Evolutionary conservation across 164 flowering plant species (phyloP).

Genomic region (Sedum album): DNA sequence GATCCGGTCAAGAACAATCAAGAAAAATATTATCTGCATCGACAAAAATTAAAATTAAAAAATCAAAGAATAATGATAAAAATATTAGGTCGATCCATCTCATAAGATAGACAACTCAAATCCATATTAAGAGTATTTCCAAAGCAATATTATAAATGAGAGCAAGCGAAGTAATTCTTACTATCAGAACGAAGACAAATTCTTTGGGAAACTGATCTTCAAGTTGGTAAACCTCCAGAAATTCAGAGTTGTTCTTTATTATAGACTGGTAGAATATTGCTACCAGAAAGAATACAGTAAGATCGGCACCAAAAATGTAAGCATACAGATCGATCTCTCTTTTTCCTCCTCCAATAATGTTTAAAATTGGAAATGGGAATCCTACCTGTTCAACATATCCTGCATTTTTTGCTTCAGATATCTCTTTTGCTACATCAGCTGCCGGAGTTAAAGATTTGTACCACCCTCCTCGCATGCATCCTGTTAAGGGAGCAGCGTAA

Average conservation of each 20-base stretch:
- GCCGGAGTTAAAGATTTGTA: conserved; percentile 70
- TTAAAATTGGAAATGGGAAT: conserved; percentile 57
- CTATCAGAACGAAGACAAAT: conserved; percentile 69
- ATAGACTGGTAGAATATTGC: conserved; percentile 70
- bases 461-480: conserved; percentile 36
- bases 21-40: conserved; percentile 67
- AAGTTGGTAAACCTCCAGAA: conserved; percentile 82
- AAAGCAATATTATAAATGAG: neutral
- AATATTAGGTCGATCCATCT: neutral
- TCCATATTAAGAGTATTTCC: neutral
- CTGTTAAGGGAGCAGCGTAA: conserved; percentile 43
- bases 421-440: conserved; percentile 73
- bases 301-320: conserved; percentile 74
- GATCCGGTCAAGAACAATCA: conserved; percentile 80
- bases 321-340: conserved; percentile 81
- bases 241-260: conserved; percentile 59
- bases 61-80: neutral
- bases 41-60: neutral
- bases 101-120: neutral
- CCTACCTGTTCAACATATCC: conserved; percentile 47
- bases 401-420: conserved; percentile 30
- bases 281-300: conserved; percentile 75
- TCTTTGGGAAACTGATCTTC: conserved; percentile 92
- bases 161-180: conserved; percentile 15
- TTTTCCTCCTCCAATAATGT: conserved; percentile 80